Base-by-base conservation (phyloP, 2,329 filamentous ascomycete species). In the Xylariaceae sp. region DNA sequence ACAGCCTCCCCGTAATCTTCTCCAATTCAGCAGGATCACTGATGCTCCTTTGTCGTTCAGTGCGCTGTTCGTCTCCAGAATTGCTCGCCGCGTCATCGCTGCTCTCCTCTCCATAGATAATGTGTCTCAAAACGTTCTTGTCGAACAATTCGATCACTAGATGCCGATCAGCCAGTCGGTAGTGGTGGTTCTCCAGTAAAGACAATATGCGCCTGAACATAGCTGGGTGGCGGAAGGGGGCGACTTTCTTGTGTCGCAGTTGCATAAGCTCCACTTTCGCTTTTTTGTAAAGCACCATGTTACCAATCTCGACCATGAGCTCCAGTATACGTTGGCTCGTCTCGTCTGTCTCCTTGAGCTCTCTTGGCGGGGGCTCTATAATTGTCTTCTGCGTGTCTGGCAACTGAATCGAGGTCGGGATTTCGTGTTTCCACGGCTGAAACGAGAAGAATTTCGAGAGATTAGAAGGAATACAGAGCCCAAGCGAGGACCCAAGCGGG, bases 131-230 rank as follows among this genome's bases (percentile, higher is more conserved):
- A 33, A 97, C 87, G 44, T 79, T 83, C 65, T 91, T 93, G 57
- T 97, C 91, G 56, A 98, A 98, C 17, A 98, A 68, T 60, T 97
- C 93, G 45, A 97, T 83, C 28, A 95, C 86, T 66, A 95, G 90
- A 34, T 91, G 83, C 47, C 91, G 85, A 19, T 94, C 86, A 1
- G 84, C 85, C 2, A 98, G 75, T 17, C 89, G 80, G 64, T 93
- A 97, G 60, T 94, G 89, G 55, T 95, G 91, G 52, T 81, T 83
- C 63, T 96, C 89, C 44, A 98, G 74, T 37, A 97, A 74, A 8
- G 80, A 78, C 71, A 98, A 83, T 35, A 93, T 83, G 57, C 89
- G 87, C 52, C 83, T 83, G 69, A 97, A 97, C 32, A 98, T 77
- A 4, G 75, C 73, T 4, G 84, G 79, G 55, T 86, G 85, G 29